Percentiles rank a stretch among this genome's conserved stretches.
Conservation (phyloP, 1,284 basidiomycete species). For the Ganoderma leucocontextum region DNA sequence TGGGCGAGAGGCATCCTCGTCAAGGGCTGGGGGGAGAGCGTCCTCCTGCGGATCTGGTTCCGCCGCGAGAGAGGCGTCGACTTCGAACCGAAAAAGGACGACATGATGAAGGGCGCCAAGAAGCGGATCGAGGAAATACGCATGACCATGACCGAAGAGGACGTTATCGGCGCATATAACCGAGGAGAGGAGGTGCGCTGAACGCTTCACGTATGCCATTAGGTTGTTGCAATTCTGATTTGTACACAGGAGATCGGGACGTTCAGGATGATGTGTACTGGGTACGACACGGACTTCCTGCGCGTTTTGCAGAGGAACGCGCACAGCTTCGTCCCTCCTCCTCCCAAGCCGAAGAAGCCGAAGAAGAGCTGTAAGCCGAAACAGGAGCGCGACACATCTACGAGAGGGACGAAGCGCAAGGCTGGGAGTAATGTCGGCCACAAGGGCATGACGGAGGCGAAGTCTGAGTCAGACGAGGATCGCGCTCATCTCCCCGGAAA, state of each 20-base stretch:
- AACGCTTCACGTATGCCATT: not conserved
- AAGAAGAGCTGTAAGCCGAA: not conserved
- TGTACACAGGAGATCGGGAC: constrained; percentile 11
- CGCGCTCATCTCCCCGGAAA: not conserved
- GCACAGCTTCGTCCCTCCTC: not conserved
- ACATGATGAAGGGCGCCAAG: not conserved
- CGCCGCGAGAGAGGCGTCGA: constrained; percentile 9
- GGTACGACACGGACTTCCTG: constrained; percentile 15
- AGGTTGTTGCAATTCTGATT: not conserved
- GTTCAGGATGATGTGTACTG: constrained; percentile 15
- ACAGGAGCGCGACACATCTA: not conserved
- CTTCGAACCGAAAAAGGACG: constrained; percentile 7
- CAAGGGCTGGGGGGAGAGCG: constrained; percentile 8
- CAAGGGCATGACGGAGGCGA: not conserved
- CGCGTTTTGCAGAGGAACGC: constrained; percentile 13
- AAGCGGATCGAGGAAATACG: constrained; percentile 5
- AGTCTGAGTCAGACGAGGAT: not conserved
- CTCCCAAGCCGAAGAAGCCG: not conserved
- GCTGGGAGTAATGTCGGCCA: not conserved
- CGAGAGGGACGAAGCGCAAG: not conserved
- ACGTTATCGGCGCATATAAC: constrained; percentile 8
- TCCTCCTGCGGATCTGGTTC: constrained; percentile 7
- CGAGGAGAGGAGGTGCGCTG: constrained; percentile 13
- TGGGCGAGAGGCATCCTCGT: constrained; percentile 8
- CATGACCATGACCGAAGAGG: not conserved